A percentile compares a stretch with the other conserved stretches of the same genome.
These are phyloP conservation scores for Micractinium conductrix DNA, from an alignment of 139 green algal species.

Conservation along the genomic window DNA sequence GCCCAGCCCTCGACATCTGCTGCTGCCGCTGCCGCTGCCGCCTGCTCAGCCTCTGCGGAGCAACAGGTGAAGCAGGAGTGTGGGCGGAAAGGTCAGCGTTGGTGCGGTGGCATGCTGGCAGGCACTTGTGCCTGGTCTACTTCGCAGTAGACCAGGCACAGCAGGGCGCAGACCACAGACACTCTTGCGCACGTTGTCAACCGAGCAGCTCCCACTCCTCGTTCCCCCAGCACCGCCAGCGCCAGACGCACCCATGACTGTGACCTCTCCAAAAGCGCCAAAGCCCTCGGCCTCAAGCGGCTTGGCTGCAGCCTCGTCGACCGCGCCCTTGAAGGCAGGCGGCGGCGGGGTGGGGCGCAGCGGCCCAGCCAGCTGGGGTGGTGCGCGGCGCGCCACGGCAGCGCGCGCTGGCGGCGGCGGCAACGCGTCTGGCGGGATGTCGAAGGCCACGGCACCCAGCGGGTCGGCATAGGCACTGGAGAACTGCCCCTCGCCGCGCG, in stretches of 20 bases:
- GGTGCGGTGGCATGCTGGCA: not conserved
- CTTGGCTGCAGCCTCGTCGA: slow-evolving; percentile 18
- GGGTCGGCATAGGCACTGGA: slow-evolving; percentile 30
- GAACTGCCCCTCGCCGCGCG: slow-evolving; percentile 27
- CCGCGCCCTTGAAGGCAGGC: slow-evolving; percentile 34
- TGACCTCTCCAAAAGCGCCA: slow-evolving; percentile 31
- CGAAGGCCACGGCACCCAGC: slow-evolving; percentile 36
- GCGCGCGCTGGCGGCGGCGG: slow-evolving; percentile 41
- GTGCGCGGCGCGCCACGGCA: slow-evolving; percentile 1
- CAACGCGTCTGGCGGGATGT: slow-evolving; percentile 57
- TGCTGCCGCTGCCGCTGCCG: slow-evolving; percentile 2
- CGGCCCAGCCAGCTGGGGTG: slow-evolving; percentile 1
- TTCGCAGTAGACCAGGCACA: too few species aligned
- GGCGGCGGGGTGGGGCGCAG: not conserved
- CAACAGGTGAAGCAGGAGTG: not conserved
- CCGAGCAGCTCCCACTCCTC: too few species aligned
- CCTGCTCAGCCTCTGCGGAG: slow-evolving; percentile 28
- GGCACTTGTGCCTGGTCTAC: too few species aligned
- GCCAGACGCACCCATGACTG: slow-evolving; percentile 1
- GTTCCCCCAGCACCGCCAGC: too few species aligned
- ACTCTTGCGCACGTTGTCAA: too few species aligned
- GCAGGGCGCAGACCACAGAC: too few species aligned
- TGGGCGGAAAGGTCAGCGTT: not conserved
- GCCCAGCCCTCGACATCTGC: slow-evolving; percentile 27
- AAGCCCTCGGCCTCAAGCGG: slow-evolving; percentile 26